These are phyloP conservation scores for Venustampulla echinocandica DNA, from an alignment of 495 filamentous ascomycete species.

Conservation along the genomic window DNA sequence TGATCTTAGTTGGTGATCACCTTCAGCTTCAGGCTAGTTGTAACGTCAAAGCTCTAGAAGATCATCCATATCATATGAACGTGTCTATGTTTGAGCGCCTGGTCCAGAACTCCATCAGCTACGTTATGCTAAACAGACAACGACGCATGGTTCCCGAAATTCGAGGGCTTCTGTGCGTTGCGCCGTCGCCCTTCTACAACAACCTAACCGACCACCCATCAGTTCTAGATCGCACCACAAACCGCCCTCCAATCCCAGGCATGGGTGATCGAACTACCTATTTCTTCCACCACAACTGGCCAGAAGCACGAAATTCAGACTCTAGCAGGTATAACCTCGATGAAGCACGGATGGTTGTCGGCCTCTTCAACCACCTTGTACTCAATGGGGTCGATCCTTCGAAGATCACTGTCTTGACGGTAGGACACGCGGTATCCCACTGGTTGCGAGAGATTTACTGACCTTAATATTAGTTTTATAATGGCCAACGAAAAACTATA, in stretches of 20 bases:
- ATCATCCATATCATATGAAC: conserved; percentile 50
- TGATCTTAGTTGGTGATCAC: conserved; percentile 72
- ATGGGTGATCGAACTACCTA: conserved; percentile 65
- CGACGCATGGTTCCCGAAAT: conserved; percentile 70
- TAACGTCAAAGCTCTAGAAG: conserved; percentile 44
- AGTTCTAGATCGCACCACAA: conserved; percentile 35
- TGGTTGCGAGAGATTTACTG: neutral
- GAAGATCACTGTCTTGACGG: conserved; percentile 74
- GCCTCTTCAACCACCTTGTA: conserved; percentile 63
- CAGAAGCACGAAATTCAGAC: conserved; percentile 55
- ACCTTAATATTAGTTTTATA: conserved; percentile 52
- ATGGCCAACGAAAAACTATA: conserved; percentile 68
- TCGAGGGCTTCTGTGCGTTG: conserved; percentile 40
- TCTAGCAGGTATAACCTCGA: conserved; percentile 61
- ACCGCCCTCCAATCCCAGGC: conserved; percentile 58
- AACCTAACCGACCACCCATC: conserved; percentile 59
- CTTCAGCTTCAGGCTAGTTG: conserved; percentile 61
- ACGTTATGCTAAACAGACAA: conserved; percentile 50
- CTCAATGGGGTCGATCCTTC: conserved; percentile 49
- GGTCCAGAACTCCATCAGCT: conserved; percentile 58
- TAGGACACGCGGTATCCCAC: conserved; percentile 1
- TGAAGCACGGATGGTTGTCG: conserved; percentile 72
- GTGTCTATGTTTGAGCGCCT: conserved; percentile 74
- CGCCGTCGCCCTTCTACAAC: conserved; percentile 47
- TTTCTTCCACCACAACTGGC: conserved; percentile 65